Conservation (phyloP, 2,329 filamentous ascomycete species). For the Phyllosticta capitalensis region DNA sequence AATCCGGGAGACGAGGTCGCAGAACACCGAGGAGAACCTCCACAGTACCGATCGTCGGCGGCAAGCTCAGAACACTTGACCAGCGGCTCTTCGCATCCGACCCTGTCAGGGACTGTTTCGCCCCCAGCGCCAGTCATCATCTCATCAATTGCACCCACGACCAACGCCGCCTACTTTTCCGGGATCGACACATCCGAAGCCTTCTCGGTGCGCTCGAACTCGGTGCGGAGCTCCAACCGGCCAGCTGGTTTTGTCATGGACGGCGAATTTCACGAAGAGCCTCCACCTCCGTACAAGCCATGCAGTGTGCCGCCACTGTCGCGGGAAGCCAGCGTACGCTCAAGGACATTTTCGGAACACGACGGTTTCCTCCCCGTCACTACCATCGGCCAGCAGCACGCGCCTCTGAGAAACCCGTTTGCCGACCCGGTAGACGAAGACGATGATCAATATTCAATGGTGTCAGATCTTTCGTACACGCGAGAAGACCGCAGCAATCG, state of each 20-base stretch:
- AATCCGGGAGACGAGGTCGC: not conserved
- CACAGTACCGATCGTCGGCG: not conserved
- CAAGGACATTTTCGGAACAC: not conserved
- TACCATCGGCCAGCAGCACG: not conserved
- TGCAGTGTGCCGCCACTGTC: slow-evolving; percentile 7
- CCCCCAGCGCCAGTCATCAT: slow-evolving; percentile 6
- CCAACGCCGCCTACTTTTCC: slow-evolving; percentile 7
- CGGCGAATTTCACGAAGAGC: slow-evolving; percentile 9
- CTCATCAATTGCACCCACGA: slow-evolving; percentile 1
- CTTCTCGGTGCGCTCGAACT: slow-evolving; percentile 8
- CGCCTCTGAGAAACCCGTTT: slow-evolving; percentile 1
- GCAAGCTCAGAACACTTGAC: not conserved
- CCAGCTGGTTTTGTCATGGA: slow-evolving; percentile 7
- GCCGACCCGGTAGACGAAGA: slow-evolving; percentile 7
- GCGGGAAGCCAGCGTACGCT: slow-evolving; percentile 6
- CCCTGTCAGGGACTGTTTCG: not conserved
- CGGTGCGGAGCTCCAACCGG: not conserved
- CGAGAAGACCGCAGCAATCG: not conserved
- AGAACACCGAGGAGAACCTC: not conserved
- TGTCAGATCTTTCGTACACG: slow-evolving; percentile 3
- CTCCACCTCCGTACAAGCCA: slow-evolving; percentile 8
- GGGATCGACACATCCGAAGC: slow-evolving; percentile 11
- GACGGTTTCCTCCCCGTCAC: not conserved
- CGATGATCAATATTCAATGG: slow-evolving; percentile 1
- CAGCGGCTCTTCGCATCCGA: not conserved